Base-by-base conservation (phyloP, 1,284 basidiomycete genomes). In the Polyporus tsugae region DNA sequence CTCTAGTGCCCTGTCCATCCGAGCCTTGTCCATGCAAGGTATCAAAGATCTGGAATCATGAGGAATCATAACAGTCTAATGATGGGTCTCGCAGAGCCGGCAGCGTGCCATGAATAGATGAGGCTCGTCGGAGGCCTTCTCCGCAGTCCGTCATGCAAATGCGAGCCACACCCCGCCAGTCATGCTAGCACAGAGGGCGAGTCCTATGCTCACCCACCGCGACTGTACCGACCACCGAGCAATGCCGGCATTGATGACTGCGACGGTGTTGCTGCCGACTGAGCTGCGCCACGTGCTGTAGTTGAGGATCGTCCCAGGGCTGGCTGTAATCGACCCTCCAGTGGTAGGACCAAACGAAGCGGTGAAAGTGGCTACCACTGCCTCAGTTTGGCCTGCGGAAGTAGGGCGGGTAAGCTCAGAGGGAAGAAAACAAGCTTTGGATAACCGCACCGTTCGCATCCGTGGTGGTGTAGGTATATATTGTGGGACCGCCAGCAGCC, bases 381-480 rank as follows among this genome's bases (percentile, higher is more conserved):
- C 80, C 19, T 80, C 79, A 2, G 84, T 83, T n/a, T 83, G 68
- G 39, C 77, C 78, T 79, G 60, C 2, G 41, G 46, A 44, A 41
- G 44, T 38, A 11, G 9, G n/a, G 49, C n/a, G n/a, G 62, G n/a
- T 11, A 25, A 33, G 36, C 29, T 42, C n/a, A 22, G 62, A 60
- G 13, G 10, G 22, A 25, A 19, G 17, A 33, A n/a, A 42, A 36
- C 25, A 52, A 36, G 58, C 38, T n/a, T 17, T 36, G 17, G 25
- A 38, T 0, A 22, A 6, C 66, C 73, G 25, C 79, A 49, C 91
- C 91, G 60, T 77, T 78, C 52, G 88, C 82, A 66, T 90, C 81
- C 7, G 89, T 86, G 0, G 87, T 92, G 15, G 88, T 90, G 74
- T 91, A 91, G 0, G 77, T 78, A 74, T 84, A 92, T 0, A 86